phyloP scores from a whole-genome alignment of 768 basidiomycete genomes.

The Boletus eberwhitei region DNA sequence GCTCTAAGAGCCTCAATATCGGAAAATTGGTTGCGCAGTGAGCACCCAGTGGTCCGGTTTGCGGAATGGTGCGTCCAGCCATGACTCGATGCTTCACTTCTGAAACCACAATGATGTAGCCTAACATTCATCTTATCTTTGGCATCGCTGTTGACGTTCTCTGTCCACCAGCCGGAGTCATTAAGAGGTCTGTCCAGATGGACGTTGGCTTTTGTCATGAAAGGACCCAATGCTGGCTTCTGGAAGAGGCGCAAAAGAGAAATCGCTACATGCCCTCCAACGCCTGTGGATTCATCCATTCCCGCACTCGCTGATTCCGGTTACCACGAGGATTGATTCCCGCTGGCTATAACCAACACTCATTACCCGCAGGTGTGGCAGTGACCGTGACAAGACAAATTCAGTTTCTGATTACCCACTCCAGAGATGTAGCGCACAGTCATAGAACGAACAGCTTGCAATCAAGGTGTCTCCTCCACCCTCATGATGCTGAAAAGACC shows the following conservation, averaged over 20 bases:
- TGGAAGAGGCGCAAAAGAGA: slow-evolving; percentile 40
- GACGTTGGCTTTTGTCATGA: slow-evolving; percentile 64
- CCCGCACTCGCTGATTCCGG: neutral
- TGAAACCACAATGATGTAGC: slow-evolving; percentile 35
- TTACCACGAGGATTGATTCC: neutral
- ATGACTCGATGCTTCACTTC: neutral
- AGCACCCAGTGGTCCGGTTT: slow-evolving; percentile 37
- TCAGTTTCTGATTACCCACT: slow-evolving; percentile 41
- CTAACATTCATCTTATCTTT: slow-evolving; percentile 60
- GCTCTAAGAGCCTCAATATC: slow-evolving; percentile 66
- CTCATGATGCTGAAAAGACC: slow-evolving; percentile 51
- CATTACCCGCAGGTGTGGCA: neutral
- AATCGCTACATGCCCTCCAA: slow-evolving; percentile 10
- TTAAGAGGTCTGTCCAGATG: slow-evolving; percentile 74
- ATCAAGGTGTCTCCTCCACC: slow-evolving; percentile 48
- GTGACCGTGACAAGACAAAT: neutral
- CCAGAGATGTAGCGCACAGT: slow-evolving; percentile 83
- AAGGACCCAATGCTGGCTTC: slow-evolving; percentile 53
- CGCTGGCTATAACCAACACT: neutral
- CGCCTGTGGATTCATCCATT: slow-evolving; percentile 1
- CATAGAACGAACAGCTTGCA: slow-evolving; percentile 95
- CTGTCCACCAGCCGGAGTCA: slow-evolving; percentile 56
- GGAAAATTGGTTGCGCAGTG: slow-evolving; percentile 46
- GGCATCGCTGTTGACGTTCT: slow-evolving; percentile 61
- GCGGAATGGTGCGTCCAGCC: slow-evolving; percentile 50